A percentile compares a stretch with the other conserved stretches of the same genome.
These are phyloP conservation scores for Metschnikowia amazonensis DNA, from an alignment of 805 yeast species.

Conservation along the genomic window DNA sequence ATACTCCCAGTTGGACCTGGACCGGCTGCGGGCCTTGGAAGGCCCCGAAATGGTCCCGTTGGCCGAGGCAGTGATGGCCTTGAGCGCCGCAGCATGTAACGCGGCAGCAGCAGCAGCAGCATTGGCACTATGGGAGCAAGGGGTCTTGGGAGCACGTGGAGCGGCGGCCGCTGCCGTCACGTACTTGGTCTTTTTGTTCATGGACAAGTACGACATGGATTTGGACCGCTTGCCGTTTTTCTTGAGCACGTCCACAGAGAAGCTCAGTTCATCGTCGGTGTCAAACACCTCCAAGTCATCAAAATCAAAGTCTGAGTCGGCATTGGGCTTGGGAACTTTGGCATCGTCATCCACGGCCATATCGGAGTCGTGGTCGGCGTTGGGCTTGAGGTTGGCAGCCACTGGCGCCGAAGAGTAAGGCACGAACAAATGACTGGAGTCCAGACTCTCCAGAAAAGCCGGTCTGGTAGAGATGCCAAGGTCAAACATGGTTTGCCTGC, in stretches of 20 bases:
- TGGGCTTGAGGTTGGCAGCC: constrained; percentile 55
- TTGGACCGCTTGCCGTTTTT: constrained; percentile 57
- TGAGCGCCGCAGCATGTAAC: constrained; percentile 61
- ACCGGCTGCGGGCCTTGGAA: constrained; percentile 1
- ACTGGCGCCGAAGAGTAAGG: constrained; percentile 79
- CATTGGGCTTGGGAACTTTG: constrained; percentile 8
- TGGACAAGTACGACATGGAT: constrained; percentile 55
- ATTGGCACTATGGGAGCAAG: constrained; percentile 52
- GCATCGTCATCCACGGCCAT: constrained; percentile 2
- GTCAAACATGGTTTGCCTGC: constrained; percentile 54
- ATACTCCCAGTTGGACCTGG: constrained; percentile 62
- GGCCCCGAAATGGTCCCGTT: constrained; percentile 24
- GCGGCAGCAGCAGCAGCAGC: constrained; percentile 77
- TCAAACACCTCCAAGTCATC: constrained; percentile 52
- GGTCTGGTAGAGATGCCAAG: constrained; percentile 40
- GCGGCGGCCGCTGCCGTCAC: constrained; percentile 79
- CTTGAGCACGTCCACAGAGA: constrained; percentile 38
- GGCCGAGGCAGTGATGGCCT: constrained; percentile 38
- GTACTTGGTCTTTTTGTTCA: constrained; percentile 46
- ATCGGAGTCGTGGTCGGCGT: neutral
- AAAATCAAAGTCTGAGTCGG: constrained; percentile 42
- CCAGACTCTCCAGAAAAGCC: constrained; percentile 42
- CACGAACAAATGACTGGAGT: constrained; percentile 46
- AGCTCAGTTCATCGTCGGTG: constrained; percentile 35
- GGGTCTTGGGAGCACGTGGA: constrained; percentile 67